Percentiles rank a stretch among this genome's conserved stretches.
Conservation (phyloP, 1,284 basidiomycete genomes). For the Tylopilus sp. region DNA sequence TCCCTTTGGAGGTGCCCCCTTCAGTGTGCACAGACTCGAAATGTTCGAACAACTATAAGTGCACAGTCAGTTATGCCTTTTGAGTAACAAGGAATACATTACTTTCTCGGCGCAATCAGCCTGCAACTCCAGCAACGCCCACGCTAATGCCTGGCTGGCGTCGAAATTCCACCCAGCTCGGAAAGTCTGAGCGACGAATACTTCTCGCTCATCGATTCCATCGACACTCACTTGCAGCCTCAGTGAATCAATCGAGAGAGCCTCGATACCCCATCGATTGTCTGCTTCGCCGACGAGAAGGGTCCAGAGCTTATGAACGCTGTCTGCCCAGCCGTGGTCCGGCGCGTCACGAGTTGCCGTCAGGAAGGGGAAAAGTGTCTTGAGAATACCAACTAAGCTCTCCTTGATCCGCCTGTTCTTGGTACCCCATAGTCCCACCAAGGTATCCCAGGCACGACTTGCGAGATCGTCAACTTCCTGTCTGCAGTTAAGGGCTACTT, state of each 20-base stretch:
- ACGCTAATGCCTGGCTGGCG: conserved; percentile 66
- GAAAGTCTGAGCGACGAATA: conserved; percentile 65
- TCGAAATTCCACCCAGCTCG: conserved; percentile 72
- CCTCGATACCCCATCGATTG: conserved; percentile 57
- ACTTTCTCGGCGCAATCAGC: conserved; percentile 77
- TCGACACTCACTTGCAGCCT: conserved; percentile 43
- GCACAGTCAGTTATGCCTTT: conserved; percentile 16
- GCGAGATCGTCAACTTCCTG: conserved; percentile 58
- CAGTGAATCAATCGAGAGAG: conserved; percentile 62
- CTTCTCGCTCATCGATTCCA: conserved; percentile 25
- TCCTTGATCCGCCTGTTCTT: conserved; percentile 70
- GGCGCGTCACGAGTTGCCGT: conserved; percentile 32
- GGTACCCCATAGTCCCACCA: conserved; percentile 72
- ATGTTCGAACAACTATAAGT: conserved; percentile 52
- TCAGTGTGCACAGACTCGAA: conserved; percentile 54
- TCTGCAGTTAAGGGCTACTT: conserved; percentile 70
- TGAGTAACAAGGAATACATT: conserved; percentile 10
- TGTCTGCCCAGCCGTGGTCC: conserved; percentile 34
- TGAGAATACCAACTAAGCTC: conserved; percentile 63
- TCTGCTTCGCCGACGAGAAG: conserved; percentile 61
- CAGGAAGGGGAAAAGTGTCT: conserved; percentile 70
- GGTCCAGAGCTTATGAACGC: conserved; percentile 51
- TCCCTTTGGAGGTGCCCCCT: conserved; percentile 34
- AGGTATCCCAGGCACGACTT: conserved; percentile 53
- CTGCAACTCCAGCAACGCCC: conserved; percentile 81